Base-by-base conservation (phyloP, 495 filamentous ascomycete genomes). In the Aspergillus panamensis region DNA sequence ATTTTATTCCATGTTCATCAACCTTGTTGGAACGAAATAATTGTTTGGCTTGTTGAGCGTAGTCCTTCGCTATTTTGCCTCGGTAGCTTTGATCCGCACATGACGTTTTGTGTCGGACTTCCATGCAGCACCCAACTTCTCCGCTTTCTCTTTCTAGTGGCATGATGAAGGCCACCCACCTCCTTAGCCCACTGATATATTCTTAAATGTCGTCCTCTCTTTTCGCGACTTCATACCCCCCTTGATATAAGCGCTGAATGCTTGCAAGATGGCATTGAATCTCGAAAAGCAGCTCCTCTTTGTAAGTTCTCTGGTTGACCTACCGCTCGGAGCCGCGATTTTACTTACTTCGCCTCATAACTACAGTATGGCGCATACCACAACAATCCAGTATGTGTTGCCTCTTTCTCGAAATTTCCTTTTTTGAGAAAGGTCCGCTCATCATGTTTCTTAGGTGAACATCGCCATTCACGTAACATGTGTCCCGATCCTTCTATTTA, bases 331-430 rank as follows among this genome's bases (percentile, higher is more conserved):
- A 25, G 10, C 20, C 32, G 9, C 49, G 17, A 43, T 51, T 51
- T 51, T 53, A 47, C 70, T 71, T 57, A 73, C 64, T 59, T 20
- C 20, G 9, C 6, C 21, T 47, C 17, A 29, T 48, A 47, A 48
- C 53, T 37, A 6, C 53, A 97, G 94, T 98, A 98, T 81, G 93
- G 94, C 65, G 83, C 90, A 30, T 97, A 98, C 70, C 94, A 98
- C 70, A 87, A 89, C 70, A 87, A 96, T 73, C 77, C 84, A 8
- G 89, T 95, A 78, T 45, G 67, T 54, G 35, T 21, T 42, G 19
- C 49, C 4, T 43, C 20, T 19, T 16, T 44, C 32, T 30, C 35
- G 20, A 25, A 39, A n/a, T n/a, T n/a, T n/a, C n/a, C 19, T 42
- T 29, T 12, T 51, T 33, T 29, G 21, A 31, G 42, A 32, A 32